Evolutionary conservation across 306 rosid genomes (phyloP), one percentile per base, ranked within the genome.

Genomic region (Fragaria nilgerrensis): DNA sequence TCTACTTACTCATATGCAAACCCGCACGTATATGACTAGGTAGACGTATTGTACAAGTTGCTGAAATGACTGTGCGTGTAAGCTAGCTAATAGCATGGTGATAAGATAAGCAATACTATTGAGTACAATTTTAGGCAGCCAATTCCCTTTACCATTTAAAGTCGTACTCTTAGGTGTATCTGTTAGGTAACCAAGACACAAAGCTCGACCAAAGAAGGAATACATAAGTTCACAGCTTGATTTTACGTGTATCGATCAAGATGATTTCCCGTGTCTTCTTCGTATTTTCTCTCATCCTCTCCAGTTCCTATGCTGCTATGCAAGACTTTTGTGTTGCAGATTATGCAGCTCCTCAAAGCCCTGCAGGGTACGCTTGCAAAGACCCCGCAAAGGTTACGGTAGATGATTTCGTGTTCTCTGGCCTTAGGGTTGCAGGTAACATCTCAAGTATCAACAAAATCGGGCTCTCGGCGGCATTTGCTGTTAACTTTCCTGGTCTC

Each of bases 291-390:
- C 70, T 89, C 48, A 44, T 89, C 15, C 45, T 86, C 53, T 65
- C 79, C 32, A 12, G 14, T 68, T 82, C 87, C 68, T 71, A 84
- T 0, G 96, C 93, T 62, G 79, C 89, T 0, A 89, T 90, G 3
- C 79, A 87, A 70, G 96, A 89, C 77, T 91, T 91, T 65, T 91
- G 96, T 0, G 93, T 91, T 9, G 93, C 89, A 0, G 93, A 91
- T 50, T 82, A 65, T 22, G 23, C 77, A 16, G 80, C 37, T 1
- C 86, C 96, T 0, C 84, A 84, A 14, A 76, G 83, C 68, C 92
- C 93, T 0, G 75, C 89, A 62, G 93, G 93, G 7, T 91, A 83
- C 62, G 53, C 93, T 1, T 91, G 96, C 90, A 89, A 87, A 85
- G 73, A 70, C 37, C 86, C 87, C 0, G 8, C 76, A 44, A 66